Evolutionary conservation across 192 early-diverging fungal species (phyloP).

Genomic region (Kappamyces sp.): DNA sequence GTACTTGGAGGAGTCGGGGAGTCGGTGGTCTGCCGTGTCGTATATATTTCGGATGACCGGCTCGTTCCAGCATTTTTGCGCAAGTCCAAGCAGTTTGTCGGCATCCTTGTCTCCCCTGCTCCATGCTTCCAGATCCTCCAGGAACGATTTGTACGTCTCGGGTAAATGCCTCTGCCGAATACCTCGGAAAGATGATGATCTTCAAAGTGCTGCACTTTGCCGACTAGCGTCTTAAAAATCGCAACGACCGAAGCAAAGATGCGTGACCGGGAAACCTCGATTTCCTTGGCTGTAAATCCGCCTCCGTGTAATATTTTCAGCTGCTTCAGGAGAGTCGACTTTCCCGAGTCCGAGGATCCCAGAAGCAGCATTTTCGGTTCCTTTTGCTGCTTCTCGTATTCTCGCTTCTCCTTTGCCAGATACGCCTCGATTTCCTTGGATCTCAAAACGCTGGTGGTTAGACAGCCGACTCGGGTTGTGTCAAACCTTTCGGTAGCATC

Average conservation of each 20-base stretch:
- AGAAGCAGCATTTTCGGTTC: constrained; percentile 39
- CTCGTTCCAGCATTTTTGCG: not conserved
- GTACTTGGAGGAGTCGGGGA: not conserved
- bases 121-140: not conserved
- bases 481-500: too few relatives aligned
- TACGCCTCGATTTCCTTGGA: constrained; percentile 10
- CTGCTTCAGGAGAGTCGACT: constrained; percentile 48
- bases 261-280: not conserved
- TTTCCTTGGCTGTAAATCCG: constrained; percentile 33
- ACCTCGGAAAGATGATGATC: too few relatives aligned
- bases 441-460: constrained; percentile 2
- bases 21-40: not conserved
- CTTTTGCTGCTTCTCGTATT: constrained; percentile 9
- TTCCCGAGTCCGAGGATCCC: constrained; percentile 44
- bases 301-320: constrained; percentile 40
- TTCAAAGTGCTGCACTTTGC: too few relatives aligned
- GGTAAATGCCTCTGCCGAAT: too few relatives aligned
- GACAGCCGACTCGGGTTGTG: not conserved
- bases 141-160: not conserved
- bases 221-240: too few relatives aligned
- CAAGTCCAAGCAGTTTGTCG: not conserved
- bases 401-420: constrained; percentile 8
- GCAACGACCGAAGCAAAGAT: too few relatives aligned
- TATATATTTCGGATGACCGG: not conserved
- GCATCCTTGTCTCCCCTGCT: not conserved